A percentile compares a stretch with the other conserved stretches of the same genome.
Conservation (phyloP, 148 eudicot species). For the Camellia sinensis region DNA sequence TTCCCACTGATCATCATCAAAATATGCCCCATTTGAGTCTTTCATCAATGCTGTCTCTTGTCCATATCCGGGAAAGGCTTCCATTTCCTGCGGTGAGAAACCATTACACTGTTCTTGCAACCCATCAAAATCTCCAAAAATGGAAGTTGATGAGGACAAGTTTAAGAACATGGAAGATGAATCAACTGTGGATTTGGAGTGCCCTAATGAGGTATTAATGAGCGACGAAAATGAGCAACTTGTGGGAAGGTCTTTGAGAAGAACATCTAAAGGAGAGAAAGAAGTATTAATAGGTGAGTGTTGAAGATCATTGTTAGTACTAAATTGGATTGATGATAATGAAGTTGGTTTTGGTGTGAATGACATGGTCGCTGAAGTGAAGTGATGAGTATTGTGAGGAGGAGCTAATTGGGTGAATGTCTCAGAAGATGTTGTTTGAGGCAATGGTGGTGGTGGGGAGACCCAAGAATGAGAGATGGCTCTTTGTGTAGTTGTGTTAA, state of each 20-base stretch:
- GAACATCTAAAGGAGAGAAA: constrained; percentile 21
- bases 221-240: constrained; percentile 32
- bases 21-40: background rate
- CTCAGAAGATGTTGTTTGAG: constrained; percentile 20
- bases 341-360: constrained; percentile 14
- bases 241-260: constrained; percentile 22
- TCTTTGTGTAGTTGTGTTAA: constrained; percentile 55
- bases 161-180: constrained; percentile 40
- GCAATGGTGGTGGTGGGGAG: constrained; percentile 31
- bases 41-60: constrained; percentile 8
- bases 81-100: constrained; percentile 24
- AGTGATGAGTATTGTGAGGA: too few relatives aligned
- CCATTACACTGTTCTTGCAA: constrained; percentile 22
- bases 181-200: constrained; percentile 25
- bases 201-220: constrained; percentile 18
- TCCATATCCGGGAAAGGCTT: constrained; percentile 14
- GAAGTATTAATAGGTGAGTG: constrained; percentile 12
- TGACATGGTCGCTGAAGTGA: too few relatives aligned
- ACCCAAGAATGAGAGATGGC: constrained; percentile 70
- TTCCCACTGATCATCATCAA: constrained; percentile 24
- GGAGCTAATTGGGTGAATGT: background rate
- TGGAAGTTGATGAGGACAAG: constrained; percentile 27
- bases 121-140: constrained; percentile 30
- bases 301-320: constrained; percentile 12
- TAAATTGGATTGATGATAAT: constrained; percentile 20